Evolutionary conservation across 768 basidiomycete species (phyloP).

Genomic region (Dentipellis fragilis): DNA sequence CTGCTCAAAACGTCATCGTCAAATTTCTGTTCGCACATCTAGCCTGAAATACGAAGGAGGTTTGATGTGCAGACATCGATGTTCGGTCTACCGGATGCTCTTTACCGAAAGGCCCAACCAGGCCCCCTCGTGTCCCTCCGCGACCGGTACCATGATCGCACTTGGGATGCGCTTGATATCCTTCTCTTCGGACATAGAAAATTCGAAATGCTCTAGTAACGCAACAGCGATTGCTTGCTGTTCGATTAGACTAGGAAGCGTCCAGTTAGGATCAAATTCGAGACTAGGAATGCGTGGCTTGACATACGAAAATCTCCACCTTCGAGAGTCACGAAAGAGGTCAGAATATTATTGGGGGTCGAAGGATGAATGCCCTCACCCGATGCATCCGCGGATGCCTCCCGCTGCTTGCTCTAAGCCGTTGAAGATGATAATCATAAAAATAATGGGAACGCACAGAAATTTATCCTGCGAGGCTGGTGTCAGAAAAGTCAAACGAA

Average conservation of each 20-base stretch:
- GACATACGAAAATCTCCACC: slow-evolving; percentile 9
- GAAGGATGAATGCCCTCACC: background rate
- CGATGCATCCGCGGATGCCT: slow-evolving; percentile 8
- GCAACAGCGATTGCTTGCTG: slow-evolving; percentile 5
- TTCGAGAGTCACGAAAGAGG: background rate
- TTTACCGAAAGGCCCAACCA: background rate
- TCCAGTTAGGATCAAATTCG: background rate
- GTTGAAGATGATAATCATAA: background rate
- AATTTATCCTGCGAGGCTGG: slow-evolving; percentile 1
- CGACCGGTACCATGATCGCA: background rate
- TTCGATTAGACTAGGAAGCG: slow-evolving; percentile 4
- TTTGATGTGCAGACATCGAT: too few species aligned
- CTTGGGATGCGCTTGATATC: background rate
- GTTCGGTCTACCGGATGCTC: background rate
- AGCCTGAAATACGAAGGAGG: too few species aligned
- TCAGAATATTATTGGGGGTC: background rate
- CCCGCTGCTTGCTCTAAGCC: background rate
- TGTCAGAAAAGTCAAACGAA: background rate
- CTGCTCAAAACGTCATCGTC: too few species aligned
- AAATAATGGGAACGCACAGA: slow-evolving; percentile 2
- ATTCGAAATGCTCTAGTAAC: slow-evolving; percentile 7
- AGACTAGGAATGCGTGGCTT: too few species aligned
- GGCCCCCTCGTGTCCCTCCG: background rate
- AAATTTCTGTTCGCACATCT: too few species aligned
- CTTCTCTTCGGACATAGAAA: slow-evolving; percentile 1